These are phyloP conservation scores for Colletotrichum siamense DNA, from an alignment of 2,329 filamentous ascomycete genomes.

Conservation along the genomic window DNA sequence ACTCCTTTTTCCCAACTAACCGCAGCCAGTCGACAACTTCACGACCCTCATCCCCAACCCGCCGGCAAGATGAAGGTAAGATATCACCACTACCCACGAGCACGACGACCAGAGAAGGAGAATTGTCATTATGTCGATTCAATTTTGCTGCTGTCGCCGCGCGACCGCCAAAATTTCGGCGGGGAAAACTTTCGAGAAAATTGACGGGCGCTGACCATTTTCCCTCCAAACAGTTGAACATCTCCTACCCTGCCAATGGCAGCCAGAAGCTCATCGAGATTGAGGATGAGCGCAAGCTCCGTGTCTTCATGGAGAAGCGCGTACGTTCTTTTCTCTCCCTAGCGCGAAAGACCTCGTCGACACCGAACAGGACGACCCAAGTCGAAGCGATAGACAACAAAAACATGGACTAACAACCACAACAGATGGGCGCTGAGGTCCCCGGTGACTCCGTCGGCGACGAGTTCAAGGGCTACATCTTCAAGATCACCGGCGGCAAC, in stretches of 20 bases:
- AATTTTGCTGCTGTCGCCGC: neutral
- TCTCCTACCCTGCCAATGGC: slow-evolving; percentile 96
- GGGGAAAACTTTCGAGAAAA: neutral
- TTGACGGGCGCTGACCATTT: slow-evolving; percentile 35
- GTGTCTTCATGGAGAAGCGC: slow-evolving; percentile 98
- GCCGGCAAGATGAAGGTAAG: slow-evolving; percentile 56
- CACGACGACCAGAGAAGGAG: neutral
- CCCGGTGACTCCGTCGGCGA: slow-evolving; percentile 93
- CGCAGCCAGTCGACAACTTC: slow-evolving; percentile 46
- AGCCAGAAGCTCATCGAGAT: slow-evolving; percentile 99
- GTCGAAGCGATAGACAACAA: slow-evolving; percentile 6
- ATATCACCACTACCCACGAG: neutral
- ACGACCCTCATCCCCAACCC: slow-evolving; percentile 43
- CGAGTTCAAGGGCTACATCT: slow-evolving; percentile 99
- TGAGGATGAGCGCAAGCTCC: slow-evolving; percentile 99
- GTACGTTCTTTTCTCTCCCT: slow-evolving; percentile 55
- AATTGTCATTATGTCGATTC: neutral
- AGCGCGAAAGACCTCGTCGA: neutral
- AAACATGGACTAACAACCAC: slow-evolving; percentile 37
- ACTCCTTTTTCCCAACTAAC: slow-evolving; percentile 41
- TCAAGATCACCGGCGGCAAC: slow-evolving; percentile 99
- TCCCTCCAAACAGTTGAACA: slow-evolving; percentile 60
- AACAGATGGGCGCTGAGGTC: slow-evolving; percentile 87
- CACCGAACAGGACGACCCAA: slow-evolving; percentile 9
- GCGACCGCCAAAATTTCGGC: neutral